These are phyloP conservation scores for Trichocomaceae sp. DNA, from an alignment of 2,329 filamentous ascomycete species.

Conservation along the genomic window DNA sequence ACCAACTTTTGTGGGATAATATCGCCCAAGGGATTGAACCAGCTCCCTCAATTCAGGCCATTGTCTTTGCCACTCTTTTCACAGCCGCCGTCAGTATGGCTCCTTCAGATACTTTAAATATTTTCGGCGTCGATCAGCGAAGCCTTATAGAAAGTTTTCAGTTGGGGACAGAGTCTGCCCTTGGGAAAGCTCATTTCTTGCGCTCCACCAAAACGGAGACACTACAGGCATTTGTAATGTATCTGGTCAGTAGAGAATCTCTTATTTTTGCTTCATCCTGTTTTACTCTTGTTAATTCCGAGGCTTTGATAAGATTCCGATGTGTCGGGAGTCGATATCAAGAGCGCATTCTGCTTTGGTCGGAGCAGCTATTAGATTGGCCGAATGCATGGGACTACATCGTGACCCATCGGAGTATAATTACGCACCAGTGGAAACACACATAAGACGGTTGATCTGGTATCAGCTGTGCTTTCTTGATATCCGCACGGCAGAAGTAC, in stretches of 20 bases:
- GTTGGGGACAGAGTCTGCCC: conserved; percentile 59
- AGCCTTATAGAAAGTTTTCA: conserved; percentile 58
- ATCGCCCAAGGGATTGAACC: conserved; percentile 56
- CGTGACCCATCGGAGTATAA: conserved; percentile 63
- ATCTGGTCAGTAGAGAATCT: conserved; percentile 49
- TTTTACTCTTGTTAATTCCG: not conserved
- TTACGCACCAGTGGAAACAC: conserved; percentile 60
- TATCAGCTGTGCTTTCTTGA: conserved; percentile 73
- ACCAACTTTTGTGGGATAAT: conserved; percentile 59
- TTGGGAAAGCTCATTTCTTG: conserved; percentile 64
- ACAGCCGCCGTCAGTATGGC: conserved; percentile 61
- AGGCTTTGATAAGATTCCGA: conserved; percentile 49
- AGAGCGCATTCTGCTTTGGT: conserved; percentile 66
- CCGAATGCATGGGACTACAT: conserved; percentile 71
- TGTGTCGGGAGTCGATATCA: conserved; percentile 66
- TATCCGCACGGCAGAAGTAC: conserved; percentile 65
- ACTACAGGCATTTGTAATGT: conserved; percentile 70
- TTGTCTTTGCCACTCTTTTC: conserved; percentile 64
- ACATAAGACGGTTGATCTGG: conserved; percentile 67
- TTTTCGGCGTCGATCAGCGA: conserved; percentile 52
- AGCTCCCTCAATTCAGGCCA: conserved; percentile 56
- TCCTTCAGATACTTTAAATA: conserved; percentile 47
- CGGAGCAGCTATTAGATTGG: conserved; percentile 64
- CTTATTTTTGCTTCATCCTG: not conserved
- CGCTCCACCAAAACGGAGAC: conserved; percentile 67